Evolutionary conservation across 2,329 filamentous ascomycete species (phyloP).

Genomic region (Colletotrichum spinosum): DNA sequence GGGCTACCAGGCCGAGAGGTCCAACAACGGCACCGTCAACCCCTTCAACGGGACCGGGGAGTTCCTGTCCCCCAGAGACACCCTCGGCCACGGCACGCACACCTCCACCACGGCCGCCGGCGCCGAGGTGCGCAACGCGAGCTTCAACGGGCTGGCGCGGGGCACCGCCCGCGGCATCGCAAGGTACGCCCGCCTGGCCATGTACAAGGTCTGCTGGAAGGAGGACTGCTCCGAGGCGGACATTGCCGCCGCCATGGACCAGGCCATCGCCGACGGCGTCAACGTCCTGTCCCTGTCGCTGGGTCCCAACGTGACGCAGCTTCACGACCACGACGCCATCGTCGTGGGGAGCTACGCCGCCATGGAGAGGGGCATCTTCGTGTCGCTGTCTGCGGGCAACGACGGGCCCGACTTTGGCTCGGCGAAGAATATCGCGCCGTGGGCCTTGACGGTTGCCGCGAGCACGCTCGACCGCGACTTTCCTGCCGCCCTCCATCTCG

Average conservation of each 20-base stretch:
- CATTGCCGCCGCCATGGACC: slow-evolving; percentile 18
- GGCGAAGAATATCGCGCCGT: slow-evolving; percentile 5
- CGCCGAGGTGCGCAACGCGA: slow-evolving; percentile 4
- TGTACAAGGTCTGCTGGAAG: slow-evolving; percentile 21
- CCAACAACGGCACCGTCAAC: too few relatives aligned
- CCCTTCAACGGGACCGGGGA: too few relatives aligned
- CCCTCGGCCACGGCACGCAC: slow-evolving; percentile 21
- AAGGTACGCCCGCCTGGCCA: slow-evolving; percentile 11
- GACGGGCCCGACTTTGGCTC: neutral
- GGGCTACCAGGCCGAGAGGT: neutral
- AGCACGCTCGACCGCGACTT: slow-evolving; percentile 32
- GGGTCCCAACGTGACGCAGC: neutral
- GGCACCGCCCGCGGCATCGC: slow-evolving; percentile 26
- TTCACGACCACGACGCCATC: neutral
- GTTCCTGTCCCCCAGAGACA: slow-evolving; percentile 10
- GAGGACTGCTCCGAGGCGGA: slow-evolving; percentile 16
- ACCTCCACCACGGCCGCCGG: slow-evolving; percentile 22
- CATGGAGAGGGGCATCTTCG: slow-evolving; percentile 19
- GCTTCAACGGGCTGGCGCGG: slow-evolving; percentile 8
- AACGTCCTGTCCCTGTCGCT: slow-evolving; percentile 8
- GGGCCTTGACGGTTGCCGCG: slow-evolving; percentile 16
- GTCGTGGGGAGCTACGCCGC: slow-evolving; percentile 18
- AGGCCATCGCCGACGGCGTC: slow-evolving; percentile 27
- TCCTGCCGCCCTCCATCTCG: slow-evolving; percentile 15
- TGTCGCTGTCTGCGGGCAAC: slow-evolving; percentile 7